Evolutionary conservation across 345 rosid species (phyloP), one percentile per base, ranked within the genome.

Genomic region (Euphorbia tirucalli): DNA sequence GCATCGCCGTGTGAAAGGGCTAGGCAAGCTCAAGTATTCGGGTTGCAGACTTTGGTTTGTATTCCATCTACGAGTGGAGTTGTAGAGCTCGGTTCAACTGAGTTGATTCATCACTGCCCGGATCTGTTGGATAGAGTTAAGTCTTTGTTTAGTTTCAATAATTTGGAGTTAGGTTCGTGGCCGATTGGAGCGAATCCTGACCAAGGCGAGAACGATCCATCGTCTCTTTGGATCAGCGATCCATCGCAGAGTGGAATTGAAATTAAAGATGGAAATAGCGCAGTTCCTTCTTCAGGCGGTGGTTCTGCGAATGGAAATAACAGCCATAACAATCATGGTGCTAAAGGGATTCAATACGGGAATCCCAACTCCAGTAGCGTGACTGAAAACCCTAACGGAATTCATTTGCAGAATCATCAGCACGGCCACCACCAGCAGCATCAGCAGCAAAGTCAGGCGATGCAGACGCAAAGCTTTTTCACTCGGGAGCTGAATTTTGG

Each of bases 191-290:
- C 75, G 32, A 85, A 77, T 55, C 78, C 84, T 1, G 89, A 90
- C 80, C 92, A 95, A 78, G 97, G 91, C 1, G 99, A 95, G 83
- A 90, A 82, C 68, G 97, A 93, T 54, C 96, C 92, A 0, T 74
- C 87, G 21, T 74, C 85, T 3, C 71, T 87, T 32, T 93, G 98
- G 98, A 84, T 93, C 69, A 86, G 69, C 62, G 94, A 92, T 35
- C 92, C 96, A 5, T 48, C 81, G 2, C 68, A 70, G 28, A 78
- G 75, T 56, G 80, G 74, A 16, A 44, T 79, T 22, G 95, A 87
- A 35, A 66, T 77, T 31, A 87, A 84, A 71, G 91, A 84, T 41
- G 78, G 70, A 14, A 72, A 61, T n/a, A 44, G 31, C 37, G 27
- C 50, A n/a, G 46, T 77, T 67, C 80, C 76, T 0, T 48, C 62